Percentiles rank a stretch among this genome's conserved stretches.
Evolutionary conservation across 2,329 filamentous ascomycete genomes (phyloP).

Genomic region (Fusarium succisae): DNA sequence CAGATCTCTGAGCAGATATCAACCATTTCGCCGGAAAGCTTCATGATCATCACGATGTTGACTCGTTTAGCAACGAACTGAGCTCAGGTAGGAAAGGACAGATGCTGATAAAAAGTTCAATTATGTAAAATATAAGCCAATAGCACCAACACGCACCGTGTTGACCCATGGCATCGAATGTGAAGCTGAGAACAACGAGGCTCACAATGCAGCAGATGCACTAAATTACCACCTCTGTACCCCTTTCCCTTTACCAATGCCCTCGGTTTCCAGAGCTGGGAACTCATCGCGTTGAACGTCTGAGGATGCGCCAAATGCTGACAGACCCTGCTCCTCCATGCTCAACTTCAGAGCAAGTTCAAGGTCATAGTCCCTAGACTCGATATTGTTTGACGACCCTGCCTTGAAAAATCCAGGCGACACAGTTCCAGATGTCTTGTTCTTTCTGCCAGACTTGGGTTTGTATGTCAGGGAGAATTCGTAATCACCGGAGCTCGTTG

Average conservation of each 20-base stretch:
- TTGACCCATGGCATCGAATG: not conserved
- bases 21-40: not conserved
- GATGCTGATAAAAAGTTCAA: not conserved
- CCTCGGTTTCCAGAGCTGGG: conserved; percentile 51
- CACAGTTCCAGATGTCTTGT: conserved; percentile 47
- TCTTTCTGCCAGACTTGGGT: conserved; percentile 51
- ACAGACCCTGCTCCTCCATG: conserved; percentile 61
- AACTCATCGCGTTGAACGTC: conserved; percentile 49
- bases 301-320: conserved; percentile 12
- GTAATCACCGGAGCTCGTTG: conserved; percentile 58
- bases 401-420: conserved; percentile 51
- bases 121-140: conserved; percentile 7
- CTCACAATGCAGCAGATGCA: not conserved
- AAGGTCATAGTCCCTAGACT: conserved; percentile 62
- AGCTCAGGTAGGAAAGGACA: not conserved
- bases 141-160: not conserved
- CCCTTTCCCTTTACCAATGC: conserved; percentile 57
- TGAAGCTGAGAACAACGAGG: not conserved
- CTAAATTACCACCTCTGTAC: conserved; percentile 41
- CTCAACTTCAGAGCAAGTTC: conserved; percentile 69
- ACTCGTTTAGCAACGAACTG: not conserved
- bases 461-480: conserved; percentile 63
- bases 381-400: conserved; percentile 26
- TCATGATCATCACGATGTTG: not conserved
- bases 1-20: not conserved